Evolutionary conservation across 2,329 filamentous ascomycete genomes (phyloP).

Genomic region (Epichloe hybrida): DNA sequence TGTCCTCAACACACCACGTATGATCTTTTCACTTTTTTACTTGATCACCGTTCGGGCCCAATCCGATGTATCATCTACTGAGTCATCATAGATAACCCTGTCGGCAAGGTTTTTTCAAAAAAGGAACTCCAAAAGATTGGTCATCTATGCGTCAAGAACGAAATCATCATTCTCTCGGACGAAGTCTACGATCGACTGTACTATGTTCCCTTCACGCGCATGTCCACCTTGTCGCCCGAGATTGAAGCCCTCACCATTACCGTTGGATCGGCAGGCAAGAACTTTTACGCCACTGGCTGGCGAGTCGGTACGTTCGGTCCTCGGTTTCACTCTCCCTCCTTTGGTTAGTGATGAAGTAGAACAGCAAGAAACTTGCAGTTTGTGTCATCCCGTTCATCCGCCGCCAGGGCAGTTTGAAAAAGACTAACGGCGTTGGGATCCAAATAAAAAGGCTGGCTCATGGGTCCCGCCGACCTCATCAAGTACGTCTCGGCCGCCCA

Average conservation of each 20-base stretch:
- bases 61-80: background rate
- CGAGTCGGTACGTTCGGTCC: conserved; percentile 45
- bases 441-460: conserved; percentile 55
- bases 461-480: conserved; percentile 78
- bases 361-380: too few species aligned
- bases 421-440: background rate
- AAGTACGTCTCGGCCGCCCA: conserved; percentile 87
- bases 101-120: conserved; percentile 86
- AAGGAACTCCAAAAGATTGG: conserved; percentile 76
- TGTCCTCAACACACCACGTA: conserved; percentile 64
- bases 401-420: background rate
- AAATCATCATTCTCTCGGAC: conserved; percentile 85
- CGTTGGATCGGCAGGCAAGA: conserved; percentile 92
- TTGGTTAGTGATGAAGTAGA: background rate
- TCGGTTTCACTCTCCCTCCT: background rate
- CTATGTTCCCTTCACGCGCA: conserved; percentile 88
- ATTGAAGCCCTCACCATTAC: conserved; percentile 80
- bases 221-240: conserved; percentile 82
- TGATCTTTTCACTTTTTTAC: conserved; percentile 3
- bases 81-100: conserved; percentile 61
- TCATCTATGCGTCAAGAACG: conserved; percentile 78
- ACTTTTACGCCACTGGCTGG: conserved; percentile 97
- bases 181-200: conserved; percentile 92
- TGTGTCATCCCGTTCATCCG: background rate
- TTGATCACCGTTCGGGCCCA: background rate